A percentile compares a stretch with the other conserved stretches of the same genome.
Evolutionary conservation across 495 filamentous ascomycete species (phyloP).

Genomic region (Trypethelium eluteriae): DNA sequence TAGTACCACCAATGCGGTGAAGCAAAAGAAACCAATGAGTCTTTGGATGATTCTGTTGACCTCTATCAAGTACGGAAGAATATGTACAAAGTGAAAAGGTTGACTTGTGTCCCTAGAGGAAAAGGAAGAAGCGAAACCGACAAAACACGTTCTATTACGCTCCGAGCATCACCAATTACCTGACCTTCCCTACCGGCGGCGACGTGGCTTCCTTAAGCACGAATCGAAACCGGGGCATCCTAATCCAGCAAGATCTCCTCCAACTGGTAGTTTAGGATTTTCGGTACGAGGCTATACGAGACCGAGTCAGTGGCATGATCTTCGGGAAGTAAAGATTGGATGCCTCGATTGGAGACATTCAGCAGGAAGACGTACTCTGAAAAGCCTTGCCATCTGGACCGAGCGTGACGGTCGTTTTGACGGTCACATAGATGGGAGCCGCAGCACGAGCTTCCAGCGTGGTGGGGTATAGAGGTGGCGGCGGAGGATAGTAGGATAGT

Average conservation of each 20-base stretch:
- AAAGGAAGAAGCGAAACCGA: neutral
- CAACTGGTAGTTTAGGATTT: neutral
- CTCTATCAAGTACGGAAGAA: neutral
- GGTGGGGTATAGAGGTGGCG: neutral
- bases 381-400: slow-evolving; percentile 4
- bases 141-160: neutral
- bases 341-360: neutral
- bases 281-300: neutral
- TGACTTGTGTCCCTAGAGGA: neutral
- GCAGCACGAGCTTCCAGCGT: slow-evolving; percentile 1
- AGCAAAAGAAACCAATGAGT: neutral
- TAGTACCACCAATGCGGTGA: neutral
- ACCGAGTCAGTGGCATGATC: neutral
- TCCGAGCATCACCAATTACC: neutral
- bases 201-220: neutral
- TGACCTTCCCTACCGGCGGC: neutral
- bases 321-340: neutral
- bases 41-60: neutral
- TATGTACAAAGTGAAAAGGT: neutral
- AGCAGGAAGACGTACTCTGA: neutral
- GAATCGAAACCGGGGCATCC: neutral
- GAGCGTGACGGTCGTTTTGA: slow-evolving; percentile 7
- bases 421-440: neutral
- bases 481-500: neutral
- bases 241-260: neutral